These are phyloP conservation scores for Xylariaceae sp. DNA, from an alignment of 2,329 filamentous ascomycete species.

Conservation along the genomic window DNA sequence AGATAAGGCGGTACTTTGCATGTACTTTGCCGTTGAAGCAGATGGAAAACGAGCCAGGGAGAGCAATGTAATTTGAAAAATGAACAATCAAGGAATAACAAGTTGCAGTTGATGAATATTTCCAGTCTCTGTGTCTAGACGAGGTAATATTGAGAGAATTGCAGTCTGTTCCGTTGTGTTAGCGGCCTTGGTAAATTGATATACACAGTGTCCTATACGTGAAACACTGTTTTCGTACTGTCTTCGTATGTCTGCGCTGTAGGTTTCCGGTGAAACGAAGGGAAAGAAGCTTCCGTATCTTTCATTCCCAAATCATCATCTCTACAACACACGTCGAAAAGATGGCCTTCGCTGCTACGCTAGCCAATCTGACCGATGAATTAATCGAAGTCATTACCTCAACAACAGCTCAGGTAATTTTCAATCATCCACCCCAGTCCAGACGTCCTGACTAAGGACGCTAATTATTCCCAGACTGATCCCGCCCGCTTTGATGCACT, in stretches of 20 bases:
- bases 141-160: background rate
- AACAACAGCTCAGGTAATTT: conserved; percentile 47
- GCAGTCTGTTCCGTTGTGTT: background rate
- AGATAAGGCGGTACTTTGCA: too few species aligned
- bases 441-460: conserved; percentile 1
- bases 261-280: background rate
- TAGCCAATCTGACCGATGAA: conserved; percentile 63
- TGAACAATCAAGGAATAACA: background rate
- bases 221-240: background rate
- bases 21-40: too few species aligned
- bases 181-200: background rate
- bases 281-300: background rate
- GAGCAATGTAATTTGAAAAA: background rate
- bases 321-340: background rate
- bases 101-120: too few species aligned
- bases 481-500: conserved; percentile 38
- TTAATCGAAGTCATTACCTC: conserved; percentile 61
- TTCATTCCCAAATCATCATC: background rate
- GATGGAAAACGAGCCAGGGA: too few species aligned
- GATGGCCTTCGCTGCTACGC: conserved; percentile 67
- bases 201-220: background rate
- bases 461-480: conserved; percentile 25
- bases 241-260: background rate
- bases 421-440: background rate
- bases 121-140: background rate